phyloP scores from a whole-genome alignment of 2,329 filamentous ascomycete species.

The Seiridium cupressi region DNA sequence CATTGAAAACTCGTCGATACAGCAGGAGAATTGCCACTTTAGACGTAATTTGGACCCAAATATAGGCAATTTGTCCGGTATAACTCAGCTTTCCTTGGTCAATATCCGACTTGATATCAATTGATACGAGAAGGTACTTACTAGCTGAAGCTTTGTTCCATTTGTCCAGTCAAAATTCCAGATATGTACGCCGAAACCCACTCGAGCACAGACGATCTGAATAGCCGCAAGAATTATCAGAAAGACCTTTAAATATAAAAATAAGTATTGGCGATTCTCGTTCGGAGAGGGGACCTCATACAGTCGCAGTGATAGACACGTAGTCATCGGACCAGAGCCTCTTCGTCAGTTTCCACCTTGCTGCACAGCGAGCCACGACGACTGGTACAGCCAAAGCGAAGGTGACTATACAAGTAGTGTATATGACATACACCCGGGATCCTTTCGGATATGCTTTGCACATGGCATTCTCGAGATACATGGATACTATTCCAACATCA shows the following conservation, averaged over 20 bases:
- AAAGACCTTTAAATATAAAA: background rate
- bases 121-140: background rate
- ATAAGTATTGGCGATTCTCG: background rate
- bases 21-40: background rate
- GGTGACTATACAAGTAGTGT: background rate
- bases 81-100: background rate
- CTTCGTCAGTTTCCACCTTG: background rate
- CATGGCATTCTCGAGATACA: background rate
- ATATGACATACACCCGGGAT: background rate
- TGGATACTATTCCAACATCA: background rate
- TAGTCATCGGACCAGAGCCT: background rate
- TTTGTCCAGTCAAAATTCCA: conserved; percentile 1
- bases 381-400: background rate
- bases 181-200: background rate
- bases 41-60: background rate
- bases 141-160: background rate
- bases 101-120: background rate
- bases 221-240: background rate
- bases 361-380: background rate
- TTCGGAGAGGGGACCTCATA: background rate
- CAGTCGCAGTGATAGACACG: background rate
- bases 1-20: background rate
- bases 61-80: background rate
- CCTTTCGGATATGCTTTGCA: conserved; percentile 1
- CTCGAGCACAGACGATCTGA: background rate